These are phyloP conservation scores for Xylaria sp. DNA, from an alignment of 2,329 filamentous ascomycete species.

Conservation along the genomic window DNA sequence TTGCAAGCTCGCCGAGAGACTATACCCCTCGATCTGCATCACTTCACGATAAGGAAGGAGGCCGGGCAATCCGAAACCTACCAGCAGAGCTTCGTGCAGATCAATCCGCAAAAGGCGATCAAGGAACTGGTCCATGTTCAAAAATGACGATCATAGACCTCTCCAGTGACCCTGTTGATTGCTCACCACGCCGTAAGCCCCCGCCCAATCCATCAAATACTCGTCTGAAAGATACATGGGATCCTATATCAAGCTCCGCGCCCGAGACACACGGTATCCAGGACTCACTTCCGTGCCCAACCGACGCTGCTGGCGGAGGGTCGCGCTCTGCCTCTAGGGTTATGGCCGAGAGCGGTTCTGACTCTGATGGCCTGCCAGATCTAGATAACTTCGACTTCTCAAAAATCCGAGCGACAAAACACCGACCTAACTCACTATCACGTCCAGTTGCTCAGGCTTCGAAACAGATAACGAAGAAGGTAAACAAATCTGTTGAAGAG, in stretches of 20 bases:
- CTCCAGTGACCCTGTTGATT: slow-evolving; percentile 45
- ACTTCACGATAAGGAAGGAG: background rate
- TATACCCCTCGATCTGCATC: slow-evolving; percentile 24
- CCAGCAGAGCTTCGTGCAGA: slow-evolving; percentile 16
- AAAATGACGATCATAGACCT: slow-evolving; percentile 45
- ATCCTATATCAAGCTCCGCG: slow-evolving; percentile 65
- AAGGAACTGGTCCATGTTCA: slow-evolving; percentile 30
- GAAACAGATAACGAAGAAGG: slow-evolving; percentile 27
- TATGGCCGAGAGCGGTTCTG: slow-evolving; percentile 50
- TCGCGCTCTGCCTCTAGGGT: slow-evolving; percentile 50
- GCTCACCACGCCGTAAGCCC: slow-evolving; percentile 24
- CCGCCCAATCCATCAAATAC: slow-evolving; percentile 39
- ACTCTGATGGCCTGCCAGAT: slow-evolving; percentile 62
- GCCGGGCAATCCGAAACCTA: slow-evolving; percentile 8
- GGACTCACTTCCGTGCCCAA: slow-evolving; percentile 33
- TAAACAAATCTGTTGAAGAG: slow-evolving; percentile 51
- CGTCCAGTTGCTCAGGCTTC: slow-evolving; percentile 39
- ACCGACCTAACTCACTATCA: slow-evolving; percentile 36
- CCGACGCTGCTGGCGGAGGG: slow-evolving; percentile 32
- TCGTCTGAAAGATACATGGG: slow-evolving; percentile 53
- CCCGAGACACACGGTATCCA: slow-evolving; percentile 53
- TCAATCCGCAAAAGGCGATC: slow-evolving; percentile 15
- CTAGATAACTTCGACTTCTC: slow-evolving; percentile 55
- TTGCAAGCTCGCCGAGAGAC: slow-evolving; percentile 41
- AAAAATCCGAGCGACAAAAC: slow-evolving; percentile 41